Conservation (phyloP, 2,329 filamentous ascomycete species). For the Colletotrichum liriopes region DNA sequence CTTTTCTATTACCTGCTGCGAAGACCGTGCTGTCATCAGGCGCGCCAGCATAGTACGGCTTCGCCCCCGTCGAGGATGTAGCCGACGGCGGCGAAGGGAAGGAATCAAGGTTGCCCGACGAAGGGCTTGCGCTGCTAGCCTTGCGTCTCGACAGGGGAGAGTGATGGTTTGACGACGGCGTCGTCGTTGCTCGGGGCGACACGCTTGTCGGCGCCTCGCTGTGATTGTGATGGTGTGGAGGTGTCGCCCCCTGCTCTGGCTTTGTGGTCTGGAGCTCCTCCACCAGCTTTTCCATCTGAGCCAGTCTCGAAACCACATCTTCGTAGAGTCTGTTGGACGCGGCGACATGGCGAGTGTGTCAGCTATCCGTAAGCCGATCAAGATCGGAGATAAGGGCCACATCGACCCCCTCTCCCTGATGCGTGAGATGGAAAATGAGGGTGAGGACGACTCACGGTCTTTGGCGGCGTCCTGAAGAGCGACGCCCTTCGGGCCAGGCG, state of each 20-base stretch:
- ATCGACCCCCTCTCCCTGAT: not conserved
- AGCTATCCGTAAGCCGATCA: conserved; percentile 4
- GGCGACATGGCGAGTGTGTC: conserved; percentile 1
- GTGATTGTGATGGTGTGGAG: conserved; percentile 12
- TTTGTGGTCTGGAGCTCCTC: conserved; percentile 39
- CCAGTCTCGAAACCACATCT: conserved; percentile 41
- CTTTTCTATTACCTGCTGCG: conserved; percentile 25
- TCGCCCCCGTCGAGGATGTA: conserved; percentile 33
- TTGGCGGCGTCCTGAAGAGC: conserved; percentile 39
- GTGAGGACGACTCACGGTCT: conserved; percentile 33
- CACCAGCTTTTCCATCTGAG: conserved; percentile 41
- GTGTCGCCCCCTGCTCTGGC: conserved; percentile 15
- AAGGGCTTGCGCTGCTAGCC: conserved; percentile 31
- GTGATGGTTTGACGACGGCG: conserved; percentile 47
- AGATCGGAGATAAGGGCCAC: conserved; percentile 1
- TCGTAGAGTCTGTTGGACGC: conserved; percentile 32
- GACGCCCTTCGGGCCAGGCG: conserved; percentile 39
- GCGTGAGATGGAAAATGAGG: not conserved
- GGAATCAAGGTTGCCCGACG: conserved; percentile 29
- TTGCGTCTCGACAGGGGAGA: conserved; percentile 34
- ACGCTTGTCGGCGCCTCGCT: conserved; percentile 7
- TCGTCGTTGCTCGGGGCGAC: conserved; percentile 8
- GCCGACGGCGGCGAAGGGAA: conserved; percentile 34
- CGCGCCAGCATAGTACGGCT: conserved; percentile 31
- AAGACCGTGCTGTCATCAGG: conserved; percentile 20